These are phyloP conservation scores for Candida saitoana DNA, from an alignment of 805 yeast genomes.

Conservation along the genomic window DNA sequence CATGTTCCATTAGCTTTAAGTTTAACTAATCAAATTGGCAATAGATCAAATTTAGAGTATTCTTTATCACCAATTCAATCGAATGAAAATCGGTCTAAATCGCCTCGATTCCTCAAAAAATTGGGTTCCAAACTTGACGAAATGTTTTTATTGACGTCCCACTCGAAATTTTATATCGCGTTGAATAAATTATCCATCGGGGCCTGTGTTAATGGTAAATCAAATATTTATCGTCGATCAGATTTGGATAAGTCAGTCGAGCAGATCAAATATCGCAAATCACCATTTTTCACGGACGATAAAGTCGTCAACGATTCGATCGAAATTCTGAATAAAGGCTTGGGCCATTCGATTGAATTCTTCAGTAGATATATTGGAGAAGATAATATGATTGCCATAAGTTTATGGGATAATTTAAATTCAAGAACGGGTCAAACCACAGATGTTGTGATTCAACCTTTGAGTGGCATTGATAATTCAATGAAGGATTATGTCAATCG, in stretches of 20 bases:
- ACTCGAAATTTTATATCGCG: constrained; percentile 78
- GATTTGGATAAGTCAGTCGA: constrained; percentile 57
- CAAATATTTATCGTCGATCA: constrained; percentile 68
- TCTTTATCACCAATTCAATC: constrained; percentile 16
- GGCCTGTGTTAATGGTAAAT: constrained; percentile 90
- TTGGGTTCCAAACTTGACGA: constrained; percentile 74
- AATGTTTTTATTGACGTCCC: constrained; percentile 79
- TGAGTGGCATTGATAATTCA: constrained; percentile 36
- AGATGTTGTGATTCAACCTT: constrained; percentile 77
- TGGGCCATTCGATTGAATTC: constrained; percentile 54
- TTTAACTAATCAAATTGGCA: constrained; percentile 16
- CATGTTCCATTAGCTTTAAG: constrained; percentile 71
- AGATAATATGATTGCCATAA: constrained; percentile 88
- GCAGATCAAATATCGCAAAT: constrained; percentile 23
- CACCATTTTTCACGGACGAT: constrained; percentile 28
- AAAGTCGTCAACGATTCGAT: constrained; percentile 29
- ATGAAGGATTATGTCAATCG: constrained; percentile 58
- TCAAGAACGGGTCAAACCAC: constrained; percentile 76
- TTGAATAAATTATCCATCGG: constrained; percentile 72
- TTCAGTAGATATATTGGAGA: constrained; percentile 85
- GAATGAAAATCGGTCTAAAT: constrained; percentile 4
- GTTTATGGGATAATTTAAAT: constrained; percentile 64
- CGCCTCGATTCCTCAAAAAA: constrained; percentile 18
- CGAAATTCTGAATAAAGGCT: constrained; percentile 23
- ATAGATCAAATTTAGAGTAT: constrained; percentile 20